Evolutionary conservation across 1,284 basidiomycete species (phyloP).

Genomic region (Moniliophthora roreri): DNA sequence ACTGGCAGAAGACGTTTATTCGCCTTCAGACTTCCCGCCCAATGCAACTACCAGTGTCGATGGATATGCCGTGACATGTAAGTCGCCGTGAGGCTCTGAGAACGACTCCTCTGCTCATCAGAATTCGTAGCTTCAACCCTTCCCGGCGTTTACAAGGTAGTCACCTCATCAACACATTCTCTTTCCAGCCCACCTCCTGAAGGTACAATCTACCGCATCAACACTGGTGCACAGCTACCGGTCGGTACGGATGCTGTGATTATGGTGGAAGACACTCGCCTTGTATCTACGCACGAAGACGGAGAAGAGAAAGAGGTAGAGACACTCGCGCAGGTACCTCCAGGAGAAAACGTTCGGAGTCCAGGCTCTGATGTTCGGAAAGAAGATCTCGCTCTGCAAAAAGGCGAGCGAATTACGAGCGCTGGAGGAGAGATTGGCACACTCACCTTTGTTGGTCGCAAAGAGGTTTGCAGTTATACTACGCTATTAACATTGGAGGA

Average conservation of each 20-base stretch:
- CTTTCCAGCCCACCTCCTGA: slow-evolving; percentile 41
- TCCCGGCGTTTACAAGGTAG: slow-evolving; percentile 69
- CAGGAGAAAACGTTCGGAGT: slow-evolving; percentile 72
- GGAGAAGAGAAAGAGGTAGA: slow-evolving; percentile 71
- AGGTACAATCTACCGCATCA: slow-evolving; percentile 70
- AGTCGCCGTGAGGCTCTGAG: no score
- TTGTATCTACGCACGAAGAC: slow-evolving; percentile 50
- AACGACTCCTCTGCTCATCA: no score
- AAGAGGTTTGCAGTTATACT: slow-evolving; percentile 45
- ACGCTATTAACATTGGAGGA: not conserved
- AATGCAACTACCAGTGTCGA: slow-evolving; percentile 81
- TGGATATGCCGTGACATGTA: slow-evolving; percentile 81
- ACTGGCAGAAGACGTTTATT: slow-evolving; percentile 73
- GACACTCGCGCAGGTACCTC: slow-evolving; percentile 61
- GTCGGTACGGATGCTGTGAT: slow-evolving; percentile 75
- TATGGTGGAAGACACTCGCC: slow-evolving; percentile 89
- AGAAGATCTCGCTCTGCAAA: slow-evolving; percentile 67
- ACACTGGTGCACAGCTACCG: slow-evolving; percentile 79
- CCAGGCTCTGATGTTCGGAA: slow-evolving; percentile 73
- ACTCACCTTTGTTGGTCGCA: slow-evolving; percentile 75
- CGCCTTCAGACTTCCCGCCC: slow-evolving; percentile 61
- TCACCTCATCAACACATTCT: slow-evolving; percentile 56
- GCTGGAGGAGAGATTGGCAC: slow-evolving; percentile 87
- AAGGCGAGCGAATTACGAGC: slow-evolving; percentile 60
- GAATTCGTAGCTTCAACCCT: slow-evolving; percentile 52